Base-by-base conservation (phyloP, 148 eudicot genomes). In the Chenopodium album region DNA sequence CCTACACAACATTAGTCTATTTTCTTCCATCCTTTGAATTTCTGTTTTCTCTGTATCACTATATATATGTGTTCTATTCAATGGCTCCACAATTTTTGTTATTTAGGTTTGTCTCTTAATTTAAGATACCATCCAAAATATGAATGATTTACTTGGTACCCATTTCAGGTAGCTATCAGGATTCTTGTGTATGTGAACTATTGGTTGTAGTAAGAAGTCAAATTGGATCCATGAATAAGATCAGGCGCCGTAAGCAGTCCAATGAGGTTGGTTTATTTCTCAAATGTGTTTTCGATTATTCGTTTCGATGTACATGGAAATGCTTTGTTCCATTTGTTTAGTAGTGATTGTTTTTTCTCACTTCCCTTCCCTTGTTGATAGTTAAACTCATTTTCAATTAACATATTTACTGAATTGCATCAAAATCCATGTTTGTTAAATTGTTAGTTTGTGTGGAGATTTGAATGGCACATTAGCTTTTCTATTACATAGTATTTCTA, bases 231-330 rank as follows among this genome's bases (percentile, higher is more conserved):
- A 87, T 88, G 87, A 71, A 75, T 74, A 86, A 78, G 86, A 73
- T 88, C 75, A 87, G 91, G 73, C 91, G 88, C 23, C 87, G 91
- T 66, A 88, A 85, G 77, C 91, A 86, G 31, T 85, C 87, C 44
- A 85, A 83, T 85, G 91, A 86, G 89, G 91, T 88, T 66, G 62
- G 81, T 73, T 82, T 74, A 44, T 78, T 20, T 3, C 50, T 29
- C 41, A 26, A 13, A 44, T 75, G 28, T 48, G 59, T 12, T 37
- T 22, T 41, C 17, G 6, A 41, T 50, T 41, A 44, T 66, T 56
- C 60, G 13, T 32, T 5, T 52, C 11, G 60, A 72, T 22, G 7
- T 65, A 5, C 22, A 47, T 47, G 67, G 63, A 12, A 17, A 56
- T 56, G 22, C 19, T 9, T 44, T 78, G 44, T 50, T 44, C 23